Evolutionary conservation across 345 rosid species (phyloP), one percentile per base, ranked within the genome.

Genomic region (Carallia pectinifolia): DNA sequence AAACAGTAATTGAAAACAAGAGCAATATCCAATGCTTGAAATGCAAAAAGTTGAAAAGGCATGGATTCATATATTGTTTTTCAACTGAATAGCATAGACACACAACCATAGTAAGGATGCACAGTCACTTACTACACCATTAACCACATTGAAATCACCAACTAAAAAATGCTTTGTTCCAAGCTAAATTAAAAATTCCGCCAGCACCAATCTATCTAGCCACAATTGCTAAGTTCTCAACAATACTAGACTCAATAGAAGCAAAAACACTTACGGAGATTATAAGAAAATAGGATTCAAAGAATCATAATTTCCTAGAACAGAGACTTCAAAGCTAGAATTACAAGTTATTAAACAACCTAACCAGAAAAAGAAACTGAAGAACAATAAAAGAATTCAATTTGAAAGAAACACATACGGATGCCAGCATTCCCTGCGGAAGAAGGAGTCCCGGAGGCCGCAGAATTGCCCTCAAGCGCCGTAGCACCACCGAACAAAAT

Each of bases 381-480:
- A 44, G 50, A 44, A 44, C 50, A 12, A 13, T 44, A 44, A 44
- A 6, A 56, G 40, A 7, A 40, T 67, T 17, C 0, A 73, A 71
- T 53, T 18, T 64, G 48, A 68, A 74, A 31, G 36, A 62, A 55
- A 70, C 67, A 76, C 97, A 18, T 85, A 95, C 99, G 80, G 79
- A 95, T 95, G 80, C 99, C 99, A 9, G 98, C 97, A 75, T 89
- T 89, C 78, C 99, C 99, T 61, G 99, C 96, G 0, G 99, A 92
- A 39, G 99, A 81, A 31, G 98, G 99, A 34, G 99, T 85, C 59
- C 99, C 97, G 0, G 97, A 74, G 61, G 97, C 89, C 2, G 85
- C 90, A 23, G 99, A 87, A 71, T 92, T 95, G 50, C 99, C 98
- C 87, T 92, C 99, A 9, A 95, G 94, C 5, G 98, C 97, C 0